These are phyloP conservation scores for Miscanthus lutarioriparius DNA, from an alignment of 176 grass and related monocot genomes.

Conservation along the genomic window DNA sequence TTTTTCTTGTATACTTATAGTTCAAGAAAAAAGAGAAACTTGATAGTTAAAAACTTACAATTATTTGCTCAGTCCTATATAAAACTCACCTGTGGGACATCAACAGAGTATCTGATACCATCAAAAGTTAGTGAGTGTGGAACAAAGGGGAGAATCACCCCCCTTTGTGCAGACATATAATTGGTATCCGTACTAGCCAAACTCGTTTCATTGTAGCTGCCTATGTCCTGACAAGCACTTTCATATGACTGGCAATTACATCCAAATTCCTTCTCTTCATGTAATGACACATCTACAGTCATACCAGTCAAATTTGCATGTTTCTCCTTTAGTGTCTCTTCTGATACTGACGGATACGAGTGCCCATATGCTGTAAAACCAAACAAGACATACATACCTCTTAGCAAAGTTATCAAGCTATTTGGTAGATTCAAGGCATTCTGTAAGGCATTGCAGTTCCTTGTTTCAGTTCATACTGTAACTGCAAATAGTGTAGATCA, in stretches of 20 bases:
- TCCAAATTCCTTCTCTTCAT: background rate
- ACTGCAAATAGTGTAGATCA: background rate
- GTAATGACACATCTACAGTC: background rate
- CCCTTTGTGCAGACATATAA: conserved; percentile 1
- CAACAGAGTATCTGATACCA: conserved; percentile 1
- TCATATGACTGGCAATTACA: background rate
- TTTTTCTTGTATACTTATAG: background rate
- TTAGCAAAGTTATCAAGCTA: background rate
- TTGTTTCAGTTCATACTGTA: background rate
- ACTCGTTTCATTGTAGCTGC: background rate
- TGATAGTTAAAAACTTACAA: background rate
- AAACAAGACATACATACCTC: background rate
- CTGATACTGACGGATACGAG: conserved; percentile 10
- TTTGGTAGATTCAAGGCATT: background rate
- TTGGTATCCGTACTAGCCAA: background rate
- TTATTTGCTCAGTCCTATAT: background rate
- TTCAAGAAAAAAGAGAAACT: background rate
- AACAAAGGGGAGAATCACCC: conserved; percentile 12
- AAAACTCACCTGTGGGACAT: conserved; percentile 2
- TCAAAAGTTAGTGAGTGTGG: conserved; percentile 10
- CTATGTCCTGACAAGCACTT: background rate
- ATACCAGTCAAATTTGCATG: conserved; percentile 15
- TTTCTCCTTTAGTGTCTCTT: background rate
- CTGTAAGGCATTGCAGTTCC: background rate
- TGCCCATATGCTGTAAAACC: conserved; percentile 21